A percentile compares a stretch with the other conserved stretches of the same genome.
These are phyloP conservation scores for Cystobasidium tubakii DNA, from an alignment of 768 basidiomycete genomes.

Conservation along the genomic window DNA sequence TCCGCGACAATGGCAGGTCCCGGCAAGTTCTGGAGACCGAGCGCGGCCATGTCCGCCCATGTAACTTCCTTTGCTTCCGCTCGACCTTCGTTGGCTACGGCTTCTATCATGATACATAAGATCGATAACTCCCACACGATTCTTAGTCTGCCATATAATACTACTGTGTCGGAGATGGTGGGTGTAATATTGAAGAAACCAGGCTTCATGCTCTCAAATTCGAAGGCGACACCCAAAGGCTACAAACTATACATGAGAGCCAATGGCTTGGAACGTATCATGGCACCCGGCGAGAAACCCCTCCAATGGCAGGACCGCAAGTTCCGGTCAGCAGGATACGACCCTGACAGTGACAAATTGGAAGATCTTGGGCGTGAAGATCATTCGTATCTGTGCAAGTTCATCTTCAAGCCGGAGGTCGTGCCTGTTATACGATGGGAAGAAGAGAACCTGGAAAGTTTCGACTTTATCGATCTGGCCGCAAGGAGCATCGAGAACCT, in stretches of 20 bases:
- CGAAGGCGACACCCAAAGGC: conserved; percentile 6
- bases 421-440: conserved; percentile 39
- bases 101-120: conserved; percentile 33
- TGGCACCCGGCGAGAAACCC: conserved; percentile 74
- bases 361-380: conserved; percentile 72
- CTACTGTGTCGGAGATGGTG: conserved; percentile 30
- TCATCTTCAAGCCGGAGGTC: conserved; percentile 66
- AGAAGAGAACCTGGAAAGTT: conserved; percentile 69
- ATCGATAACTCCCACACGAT: conserved; percentile 36
- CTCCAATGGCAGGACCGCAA: conserved; percentile 75
- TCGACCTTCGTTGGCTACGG: not conserved
- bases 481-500: conserved; percentile 75
- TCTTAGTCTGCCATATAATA: conserved; percentile 31
- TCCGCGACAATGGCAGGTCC: not conserved
- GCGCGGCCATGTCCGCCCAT: not conserved
- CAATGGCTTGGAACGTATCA: conserved; percentile 62
- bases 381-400: conserved; percentile 76
- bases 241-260: conserved; percentile 44
- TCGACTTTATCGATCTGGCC: conserved; percentile 73
- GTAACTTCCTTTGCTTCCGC: not conserved
- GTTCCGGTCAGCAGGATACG: conserved; percentile 83
- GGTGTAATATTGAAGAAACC: conserved; percentile 33
- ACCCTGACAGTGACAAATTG: conserved; percentile 64
- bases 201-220: conserved; percentile 24
- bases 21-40: not conserved